Percentiles rank a stretch among this genome's conserved stretches.
These are phyloP conservation scores for Hypocreales sp. DNA, from an alignment of 2,329 filamentous ascomycete genomes.

Conservation along the genomic window DNA sequence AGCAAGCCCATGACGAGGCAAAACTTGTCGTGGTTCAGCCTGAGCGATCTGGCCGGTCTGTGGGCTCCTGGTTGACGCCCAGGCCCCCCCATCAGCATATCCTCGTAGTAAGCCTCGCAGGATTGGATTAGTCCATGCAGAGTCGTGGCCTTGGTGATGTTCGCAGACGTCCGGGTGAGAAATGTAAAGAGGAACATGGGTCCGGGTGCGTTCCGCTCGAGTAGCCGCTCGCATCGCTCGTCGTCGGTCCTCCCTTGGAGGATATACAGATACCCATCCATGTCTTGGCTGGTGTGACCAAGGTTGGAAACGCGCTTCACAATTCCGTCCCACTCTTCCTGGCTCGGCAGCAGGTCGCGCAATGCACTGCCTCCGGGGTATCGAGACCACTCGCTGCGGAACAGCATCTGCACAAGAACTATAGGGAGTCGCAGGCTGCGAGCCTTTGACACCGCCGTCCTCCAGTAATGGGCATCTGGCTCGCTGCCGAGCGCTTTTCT, in stretches of 20 bases:
- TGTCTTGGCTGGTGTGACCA: slow-evolving; percentile 7
- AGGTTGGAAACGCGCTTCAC: slow-evolving; percentile 7
- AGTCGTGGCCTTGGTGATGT: slow-evolving; percentile 9
- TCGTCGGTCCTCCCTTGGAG: slow-evolving; percentile 14
- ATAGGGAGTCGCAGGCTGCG: slow-evolving; percentile 13
- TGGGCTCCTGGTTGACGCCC: not conserved
- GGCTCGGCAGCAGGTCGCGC: slow-evolving; percentile 10
- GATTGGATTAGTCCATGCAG: slow-evolving; percentile 12
- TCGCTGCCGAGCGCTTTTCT: slow-evolving; percentile 7
- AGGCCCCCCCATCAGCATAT: not conserved
- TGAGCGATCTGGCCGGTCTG: slow-evolving; percentile 1
- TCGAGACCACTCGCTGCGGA: slow-evolving; percentile 9
- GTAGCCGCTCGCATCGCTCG: slow-evolving; percentile 14
- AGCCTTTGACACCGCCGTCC: slow-evolving; percentile 7
- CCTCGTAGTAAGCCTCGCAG: slow-evolving; percentile 7
- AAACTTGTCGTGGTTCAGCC: slow-evolving; percentile 9
- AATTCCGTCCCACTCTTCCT: slow-evolving; percentile 9
- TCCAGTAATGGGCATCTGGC: slow-evolving; percentile 5
- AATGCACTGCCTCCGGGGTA: slow-evolving; percentile 6
- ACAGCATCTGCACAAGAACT: slow-evolving; percentile 15
- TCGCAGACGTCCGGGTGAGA: slow-evolving; percentile 11
- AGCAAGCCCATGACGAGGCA: slow-evolving; percentile 10
- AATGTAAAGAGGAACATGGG: slow-evolving; percentile 16
- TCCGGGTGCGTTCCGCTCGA: slow-evolving; percentile 9
- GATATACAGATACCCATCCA: slow-evolving; percentile 13